Base-by-base conservation (phyloP, 2,329 filamentous ascomycete species). In the Ophiostoma pallidulum region DNA sequence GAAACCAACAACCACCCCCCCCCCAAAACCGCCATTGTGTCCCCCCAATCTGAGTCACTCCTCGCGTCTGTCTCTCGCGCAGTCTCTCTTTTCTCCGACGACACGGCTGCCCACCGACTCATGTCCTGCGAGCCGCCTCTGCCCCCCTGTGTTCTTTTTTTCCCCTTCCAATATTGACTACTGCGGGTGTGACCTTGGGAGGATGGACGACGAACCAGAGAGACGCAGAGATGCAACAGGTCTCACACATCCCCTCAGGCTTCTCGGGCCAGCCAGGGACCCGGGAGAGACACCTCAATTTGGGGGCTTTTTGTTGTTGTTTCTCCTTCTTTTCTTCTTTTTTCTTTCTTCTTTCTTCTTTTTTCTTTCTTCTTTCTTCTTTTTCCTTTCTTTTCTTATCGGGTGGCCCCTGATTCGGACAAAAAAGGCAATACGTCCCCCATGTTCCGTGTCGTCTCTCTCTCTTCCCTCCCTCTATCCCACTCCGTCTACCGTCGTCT, bases 251-350 rank as follows among this genome's bases (percentile, higher is more conserved):
- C n/a, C n/a, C n/a, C n/a, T n/a, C n/a, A n/a, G 6, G 24, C 24
- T 28, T 28, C 24, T 28, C 16, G 19, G 16, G 20, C 36, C 18
- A 29, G 6, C 22, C 16, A 22, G 24, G 10, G 36, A 14, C 29
- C 39, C 14, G 45, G 33, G 46, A 31, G 28, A 48, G 40, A 48
- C 46, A 43, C 38, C 14, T 41, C 26, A 35, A 43, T 43, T 48
- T 45, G 41, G 35, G 35, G 41, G 41, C 28, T 39, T 29, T 35
- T 26, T 12, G 5, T 39, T 32, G 24, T 44, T 16, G 19, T 13
- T 2, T 4, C 32, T 3, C 37, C 26, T 9, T 12, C 13, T 39
- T 32, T 33, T 44, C 18, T 14, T 13, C 3, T 4, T 38, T 3
- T 44, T 29, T 9, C n/a, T 8, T 37, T 24, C n/a, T n/a, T 18